phyloP scores from a whole-genome alignment of 1,284 basidiomycete genomes.

The Pascua guehoae region DNA sequence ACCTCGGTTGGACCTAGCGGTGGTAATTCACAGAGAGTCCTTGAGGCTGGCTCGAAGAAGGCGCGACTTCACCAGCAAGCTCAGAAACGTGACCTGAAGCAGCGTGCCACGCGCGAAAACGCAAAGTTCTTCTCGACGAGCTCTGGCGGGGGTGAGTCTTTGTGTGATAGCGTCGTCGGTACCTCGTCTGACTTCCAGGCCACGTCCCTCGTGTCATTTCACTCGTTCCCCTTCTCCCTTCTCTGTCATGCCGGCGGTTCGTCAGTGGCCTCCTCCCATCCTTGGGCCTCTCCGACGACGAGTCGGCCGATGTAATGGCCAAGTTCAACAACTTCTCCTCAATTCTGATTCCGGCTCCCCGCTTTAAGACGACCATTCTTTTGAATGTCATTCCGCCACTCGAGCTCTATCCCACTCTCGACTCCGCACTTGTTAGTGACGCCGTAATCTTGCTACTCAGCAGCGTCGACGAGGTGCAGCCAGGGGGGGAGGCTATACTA shows the following conservation, averaged over 20 bases:
- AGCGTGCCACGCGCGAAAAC: conserved; percentile 58
- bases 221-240: conserved; percentile 45
- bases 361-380: conserved; percentile 85
- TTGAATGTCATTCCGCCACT: conserved; percentile 72
- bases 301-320: conserved; percentile 30
- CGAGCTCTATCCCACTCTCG: conserved; percentile 72
- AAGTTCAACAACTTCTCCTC: conserved; percentile 48
- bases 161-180: no score
- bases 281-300: conserved; percentile 59
- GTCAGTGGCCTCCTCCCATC: conserved; percentile 68
- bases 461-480: conserved; percentile 59
- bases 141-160: conserved; percentile 42
- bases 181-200: conserved; percentile 20
- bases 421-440: conserved; percentile 84
- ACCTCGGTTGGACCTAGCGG: conserved; percentile 41
- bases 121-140: conserved; percentile 49
- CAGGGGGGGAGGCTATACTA: conserved; percentile 79
- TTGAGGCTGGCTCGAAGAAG: conserved; percentile 36
- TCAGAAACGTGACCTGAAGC: conserved; percentile 58
- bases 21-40: conserved; percentile 25
- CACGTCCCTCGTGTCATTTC: conserved; percentile 51
- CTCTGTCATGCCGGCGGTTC: conserved; percentile 61
- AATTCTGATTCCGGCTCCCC: conserved; percentile 71
- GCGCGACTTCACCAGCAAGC: conserved; percentile 41
- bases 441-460: conserved; percentile 71